These are phyloP conservation scores for Aschersonia sp. DNA, from an alignment of 2,329 filamentous ascomycete species.

Conservation along the genomic window DNA sequence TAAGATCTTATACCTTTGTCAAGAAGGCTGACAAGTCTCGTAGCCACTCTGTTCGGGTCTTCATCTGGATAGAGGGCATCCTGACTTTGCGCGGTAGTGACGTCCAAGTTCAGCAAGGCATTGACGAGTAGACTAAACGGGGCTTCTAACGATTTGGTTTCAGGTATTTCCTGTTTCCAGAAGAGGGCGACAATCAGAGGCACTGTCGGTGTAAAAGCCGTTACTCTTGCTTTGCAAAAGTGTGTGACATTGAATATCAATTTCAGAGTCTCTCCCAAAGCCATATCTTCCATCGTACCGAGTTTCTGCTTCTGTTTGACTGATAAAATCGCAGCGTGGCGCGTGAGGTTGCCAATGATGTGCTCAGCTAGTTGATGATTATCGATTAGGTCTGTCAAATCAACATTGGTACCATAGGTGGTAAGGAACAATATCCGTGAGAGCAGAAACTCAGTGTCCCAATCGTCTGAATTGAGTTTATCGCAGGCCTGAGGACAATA, in stretches of 20 bases:
- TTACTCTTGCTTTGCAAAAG: conserved; percentile 47
- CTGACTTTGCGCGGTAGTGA: conserved; percentile 38
- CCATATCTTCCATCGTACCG: conserved; percentile 60
- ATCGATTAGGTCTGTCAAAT: conserved; percentile 32
- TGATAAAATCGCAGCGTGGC: conserved; percentile 42
- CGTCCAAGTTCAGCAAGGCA: conserved; percentile 63
- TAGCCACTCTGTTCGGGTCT: conserved; percentile 43
- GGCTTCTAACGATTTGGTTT: conserved; percentile 54
- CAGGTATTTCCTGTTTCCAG: conserved; percentile 39
- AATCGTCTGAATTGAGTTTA: conserved; percentile 56
- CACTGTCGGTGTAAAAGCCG: conserved; percentile 53
- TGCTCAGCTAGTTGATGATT: conserved; percentile 31
- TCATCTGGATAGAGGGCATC: conserved; percentile 52
- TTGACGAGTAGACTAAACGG: conserved; percentile 64
- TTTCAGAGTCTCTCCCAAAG: conserved; percentile 72
- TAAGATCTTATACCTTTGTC: conserved; percentile 51
- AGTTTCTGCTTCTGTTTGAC: conserved; percentile 15
- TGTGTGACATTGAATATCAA: conserved; percentile 81
- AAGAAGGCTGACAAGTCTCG: conserved; percentile 57
- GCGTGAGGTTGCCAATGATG: conserved; percentile 54
- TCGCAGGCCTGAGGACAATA: conserved; percentile 49
- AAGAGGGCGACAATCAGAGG: conserved; percentile 59
- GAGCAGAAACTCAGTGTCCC: conserved; percentile 74
- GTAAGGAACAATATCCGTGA: conserved; percentile 29
- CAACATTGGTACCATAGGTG: conserved; percentile 33